Evolutionary conservation across 495 filamentous ascomycete genomes (phyloP).

Genomic region (Xylaria longipes): DNA sequence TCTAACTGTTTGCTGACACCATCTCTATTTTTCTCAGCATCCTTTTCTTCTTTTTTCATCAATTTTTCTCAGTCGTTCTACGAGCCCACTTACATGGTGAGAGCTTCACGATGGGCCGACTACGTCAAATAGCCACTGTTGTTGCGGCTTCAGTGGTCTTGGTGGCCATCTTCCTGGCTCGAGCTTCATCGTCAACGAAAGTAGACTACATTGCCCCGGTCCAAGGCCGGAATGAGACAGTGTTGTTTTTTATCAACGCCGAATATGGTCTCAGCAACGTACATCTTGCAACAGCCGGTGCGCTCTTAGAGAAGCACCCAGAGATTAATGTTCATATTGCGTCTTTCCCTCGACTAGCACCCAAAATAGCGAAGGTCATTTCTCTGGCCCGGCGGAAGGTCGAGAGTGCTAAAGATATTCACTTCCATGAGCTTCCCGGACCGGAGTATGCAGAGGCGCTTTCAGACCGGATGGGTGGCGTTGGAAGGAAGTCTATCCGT

Average conservation of each 20-base stretch:
- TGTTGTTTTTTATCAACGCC: constrained; percentile 34
- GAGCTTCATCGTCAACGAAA: neutral
- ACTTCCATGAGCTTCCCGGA: constrained; percentile 32
- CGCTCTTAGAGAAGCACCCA: constrained; percentile 33
- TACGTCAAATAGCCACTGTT: constrained; percentile 11
- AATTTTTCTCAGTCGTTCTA: neutral
- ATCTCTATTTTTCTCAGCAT: neutral
- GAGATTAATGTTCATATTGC: constrained; percentile 35
- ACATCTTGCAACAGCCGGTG: constrained; percentile 32
- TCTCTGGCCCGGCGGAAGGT: constrained; percentile 8
- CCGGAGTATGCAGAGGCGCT: constrained; percentile 15
- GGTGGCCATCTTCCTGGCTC: constrained; percentile 10
- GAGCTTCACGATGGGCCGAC: constrained; percentile 13
- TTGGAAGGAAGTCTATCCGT: constrained; percentile 3
- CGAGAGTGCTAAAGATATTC: constrained; percentile 21
- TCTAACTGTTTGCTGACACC: constrained; percentile 4
- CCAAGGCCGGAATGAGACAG: constrained; percentile 30
- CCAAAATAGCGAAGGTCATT: constrained; percentile 28
- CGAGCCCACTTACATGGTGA: neutral
- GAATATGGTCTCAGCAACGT: constrained; percentile 38
- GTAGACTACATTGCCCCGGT: neutral
- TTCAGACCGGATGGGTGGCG: neutral
- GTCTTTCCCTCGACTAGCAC: constrained; percentile 29
- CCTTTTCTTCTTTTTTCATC: neutral
- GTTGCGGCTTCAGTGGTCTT: constrained; percentile 19